Conservation (phyloP, 1,139 yeast genomes). For the Saccharomyces hybrid region DNA sequence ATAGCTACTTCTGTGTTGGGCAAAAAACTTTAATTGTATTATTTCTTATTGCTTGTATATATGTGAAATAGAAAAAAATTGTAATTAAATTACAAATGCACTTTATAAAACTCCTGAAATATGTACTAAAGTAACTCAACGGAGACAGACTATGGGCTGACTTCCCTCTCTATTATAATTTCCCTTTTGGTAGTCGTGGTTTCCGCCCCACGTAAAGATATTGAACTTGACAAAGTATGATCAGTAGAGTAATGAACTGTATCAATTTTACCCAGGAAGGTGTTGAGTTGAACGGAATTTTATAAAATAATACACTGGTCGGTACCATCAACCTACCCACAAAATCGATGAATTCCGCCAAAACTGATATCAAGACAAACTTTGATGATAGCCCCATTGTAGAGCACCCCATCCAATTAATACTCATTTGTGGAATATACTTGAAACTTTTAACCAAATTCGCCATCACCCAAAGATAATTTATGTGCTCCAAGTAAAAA, state of each 20-base stretch:
- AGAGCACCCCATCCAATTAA: slow-evolving; percentile 31
- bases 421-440: slow-evolving; percentile 29
- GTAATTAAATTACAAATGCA: not conserved
- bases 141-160: not conserved
- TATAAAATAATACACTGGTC: slow-evolving; percentile 9
- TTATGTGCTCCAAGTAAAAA: slow-evolving; percentile 31
- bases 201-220: slow-evolving; percentile 17
- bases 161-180: not conserved
- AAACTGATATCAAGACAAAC: slow-evolving; percentile 16
- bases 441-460: slow-evolving; percentile 17
- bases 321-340: slow-evolving; percentile 7
- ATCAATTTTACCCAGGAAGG: slow-evolving; percentile 15
- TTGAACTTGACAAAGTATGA: slow-evolving; percentile 24
- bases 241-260: slow-evolving; percentile 13
- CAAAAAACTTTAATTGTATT: slow-evolving; percentile 44
- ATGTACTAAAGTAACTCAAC: not conserved
- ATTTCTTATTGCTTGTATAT: not conserved
- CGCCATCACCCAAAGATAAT: slow-evolving; percentile 28
- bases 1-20: slow-evolving; percentile 61
- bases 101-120: not conserved
- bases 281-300: slow-evolving; percentile 20
- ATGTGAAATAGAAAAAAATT: not conserved
- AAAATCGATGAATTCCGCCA: slow-evolving; percentile 23
- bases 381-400: slow-evolving; percentile 27
- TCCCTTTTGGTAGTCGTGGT: slow-evolving; percentile 18